Evolutionary conservation across 2,329 filamentous ascomycete species (phyloP).

Genomic region (Botrytis fragariae): DNA sequence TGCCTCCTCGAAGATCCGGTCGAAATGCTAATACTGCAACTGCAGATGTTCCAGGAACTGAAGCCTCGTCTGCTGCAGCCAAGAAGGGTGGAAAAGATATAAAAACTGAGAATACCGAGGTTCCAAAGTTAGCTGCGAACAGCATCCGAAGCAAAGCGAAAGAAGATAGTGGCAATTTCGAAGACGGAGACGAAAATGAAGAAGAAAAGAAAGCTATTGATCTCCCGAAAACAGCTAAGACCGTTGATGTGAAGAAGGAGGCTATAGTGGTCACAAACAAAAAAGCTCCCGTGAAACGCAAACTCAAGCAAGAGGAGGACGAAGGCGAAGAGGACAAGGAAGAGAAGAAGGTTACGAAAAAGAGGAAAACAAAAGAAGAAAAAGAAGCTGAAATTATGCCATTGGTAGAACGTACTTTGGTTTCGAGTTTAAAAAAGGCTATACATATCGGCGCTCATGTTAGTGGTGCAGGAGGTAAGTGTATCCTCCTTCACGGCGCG

Average conservation of each 20-base stretch:
- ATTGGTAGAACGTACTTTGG: slow-evolving; percentile 64
- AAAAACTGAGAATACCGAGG: slow-evolving; percentile 24
- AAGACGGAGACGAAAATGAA: neutral
- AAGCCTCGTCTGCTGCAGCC: slow-evolving; percentile 10
- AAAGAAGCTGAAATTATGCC: slow-evolving; percentile 58
- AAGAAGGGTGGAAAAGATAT: slow-evolving; percentile 26
- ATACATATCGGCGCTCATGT: slow-evolving; percentile 94
- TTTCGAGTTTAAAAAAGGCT: slow-evolving; percentile 59
- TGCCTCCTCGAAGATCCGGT: slow-evolving; percentile 32
- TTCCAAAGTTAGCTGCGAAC: neutral
- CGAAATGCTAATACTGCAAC: slow-evolving; percentile 24
- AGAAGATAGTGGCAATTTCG: neutral
- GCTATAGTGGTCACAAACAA: slow-evolving; percentile 18
- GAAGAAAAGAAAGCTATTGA: neutral
- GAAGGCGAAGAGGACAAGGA: slow-evolving; percentile 25
- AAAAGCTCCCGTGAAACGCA: slow-evolving; percentile 33
- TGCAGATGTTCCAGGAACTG: slow-evolving; percentile 13
- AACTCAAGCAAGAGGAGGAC: slow-evolving; percentile 31
- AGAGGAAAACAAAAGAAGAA: slow-evolving; percentile 56
- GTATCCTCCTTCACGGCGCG: slow-evolving; percentile 10
- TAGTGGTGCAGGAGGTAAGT: slow-evolving; percentile 76
- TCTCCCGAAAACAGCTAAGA: neutral
- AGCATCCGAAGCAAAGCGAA: neutral
- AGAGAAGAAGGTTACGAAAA: slow-evolving; percentile 38
- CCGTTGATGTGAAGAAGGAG: neutral